These are phyloP conservation scores for Aureobasidium sp. DNA, from an alignment of 2,329 filamentous ascomycete species.

Conservation along the genomic window DNA sequence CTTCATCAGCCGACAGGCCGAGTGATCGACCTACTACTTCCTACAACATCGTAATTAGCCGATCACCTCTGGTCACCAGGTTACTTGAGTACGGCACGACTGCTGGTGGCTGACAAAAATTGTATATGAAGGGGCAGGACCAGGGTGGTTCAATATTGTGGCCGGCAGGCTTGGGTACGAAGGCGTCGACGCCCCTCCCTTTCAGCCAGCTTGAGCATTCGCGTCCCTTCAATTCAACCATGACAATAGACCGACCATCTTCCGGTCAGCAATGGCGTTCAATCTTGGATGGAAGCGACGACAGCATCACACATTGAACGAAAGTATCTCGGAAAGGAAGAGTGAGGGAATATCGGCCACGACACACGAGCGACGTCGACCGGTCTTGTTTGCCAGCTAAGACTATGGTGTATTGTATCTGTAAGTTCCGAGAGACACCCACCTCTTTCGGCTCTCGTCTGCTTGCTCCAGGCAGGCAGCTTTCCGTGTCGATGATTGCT, in stretches of 20 bases:
- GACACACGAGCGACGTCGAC: neutral
- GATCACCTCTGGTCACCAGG: neutral
- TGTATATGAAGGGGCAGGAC: neutral
- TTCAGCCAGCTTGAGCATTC: neutral
- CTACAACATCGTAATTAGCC: neutral
- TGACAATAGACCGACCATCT: neutral
- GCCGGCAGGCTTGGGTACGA: neutral
- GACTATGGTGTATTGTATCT: neutral
- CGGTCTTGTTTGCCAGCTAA: neutral
- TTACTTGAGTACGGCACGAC: neutral
- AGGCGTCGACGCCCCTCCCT: neutral
- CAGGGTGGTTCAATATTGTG: neutral
- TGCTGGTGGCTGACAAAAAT: neutral
- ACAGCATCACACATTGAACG: neutral
- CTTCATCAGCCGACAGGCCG: slow-evolving; percentile 5
- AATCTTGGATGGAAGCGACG: neutral
- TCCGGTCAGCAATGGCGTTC: too few relatives aligned
- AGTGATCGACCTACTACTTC: neutral
- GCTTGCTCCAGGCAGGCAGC: neutral
- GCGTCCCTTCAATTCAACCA: neutral
- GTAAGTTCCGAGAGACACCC: neutral
- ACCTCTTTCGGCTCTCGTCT: neutral
- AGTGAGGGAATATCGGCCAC: neutral
- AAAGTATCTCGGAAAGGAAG: neutral
- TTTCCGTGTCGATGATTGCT: neutral